Conservation (phyloP, 345 rosid genomes). For the Laguncularia racemosa region DNA sequence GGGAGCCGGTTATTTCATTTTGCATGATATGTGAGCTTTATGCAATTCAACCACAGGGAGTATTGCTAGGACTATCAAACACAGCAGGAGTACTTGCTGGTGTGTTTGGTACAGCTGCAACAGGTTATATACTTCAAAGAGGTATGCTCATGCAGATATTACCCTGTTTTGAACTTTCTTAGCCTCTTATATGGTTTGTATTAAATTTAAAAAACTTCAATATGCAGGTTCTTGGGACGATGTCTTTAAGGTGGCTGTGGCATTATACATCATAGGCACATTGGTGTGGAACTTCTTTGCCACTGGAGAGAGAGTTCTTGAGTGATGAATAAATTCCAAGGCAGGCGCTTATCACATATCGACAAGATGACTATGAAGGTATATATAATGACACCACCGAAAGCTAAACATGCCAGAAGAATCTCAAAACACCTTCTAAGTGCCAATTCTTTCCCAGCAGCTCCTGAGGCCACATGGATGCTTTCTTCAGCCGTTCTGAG, state of each 20-base stretch:
- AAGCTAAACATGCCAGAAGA: no score
- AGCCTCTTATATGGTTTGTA: neutral
- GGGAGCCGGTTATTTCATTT: no score
- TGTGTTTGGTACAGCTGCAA: conserved; percentile 93
- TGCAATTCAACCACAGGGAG: conserved; percentile 52
- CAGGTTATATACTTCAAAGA: conserved; percentile 87
- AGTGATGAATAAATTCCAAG: conserved; percentile 19
- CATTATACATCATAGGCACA: conserved; percentile 67
- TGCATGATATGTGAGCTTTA: neutral
- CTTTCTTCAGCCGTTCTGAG: no score
- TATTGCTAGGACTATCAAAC: conserved; percentile 83
- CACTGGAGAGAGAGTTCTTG: conserved; percentile 84
- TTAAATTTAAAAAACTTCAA: conserved; percentile 1
- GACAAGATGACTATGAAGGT: no score
- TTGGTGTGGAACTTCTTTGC: conserved; percentile 84
- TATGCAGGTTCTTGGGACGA: conserved; percentile 90
- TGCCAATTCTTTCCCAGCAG: no score
- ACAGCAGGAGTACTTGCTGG: conserved; percentile 96
- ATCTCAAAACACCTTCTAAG: no score
- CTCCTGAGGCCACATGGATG: no score
- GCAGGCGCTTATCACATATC: no score
- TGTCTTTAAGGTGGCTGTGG: conserved; percentile 91
- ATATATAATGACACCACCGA: no score
- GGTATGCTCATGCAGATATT: conserved; percentile 25
- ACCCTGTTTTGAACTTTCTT: neutral